Evolutionary conservation across 306 rosid species (phyloP), one percentile per base, ranked within the genome.

Genomic region (Fragaria ananassa): DNA sequence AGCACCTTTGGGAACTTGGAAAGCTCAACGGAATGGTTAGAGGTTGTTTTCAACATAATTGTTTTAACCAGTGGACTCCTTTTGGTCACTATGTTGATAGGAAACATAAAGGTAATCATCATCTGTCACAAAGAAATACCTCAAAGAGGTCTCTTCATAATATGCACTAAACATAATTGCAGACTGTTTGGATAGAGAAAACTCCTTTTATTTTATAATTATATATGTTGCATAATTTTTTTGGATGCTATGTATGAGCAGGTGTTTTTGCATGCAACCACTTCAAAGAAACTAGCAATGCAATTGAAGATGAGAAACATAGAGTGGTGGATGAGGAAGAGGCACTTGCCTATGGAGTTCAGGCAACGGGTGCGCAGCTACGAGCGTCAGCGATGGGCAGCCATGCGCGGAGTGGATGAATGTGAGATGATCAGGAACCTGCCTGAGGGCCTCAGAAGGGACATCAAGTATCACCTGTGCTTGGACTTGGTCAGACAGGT

Each of bases 311-410:
- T 95, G 98, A 95, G 96, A 78, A 92, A 92, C 82, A 71, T 95
- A 6, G 98, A 95, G 74, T 92, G 97, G 98, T 92, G 97, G 98
- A 92, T 95, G 98, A 86, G 88, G 80, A 92, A 90, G 82, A 87
- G 97, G 87, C 82, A 54, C 0, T 79, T 95, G 84, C 98, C 98
- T 3, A 84, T 72, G 42, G 91, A 84, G 17, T 91, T 88, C 31
- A 49, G 93, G 69, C 98, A 95, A 31, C 89, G 97, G 1, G 98
- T 95, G 65, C 89, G 96, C 1, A 92, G 79, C 88, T 95, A 89
- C 27, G 98, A 95, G 83, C 81, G 97, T 18, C 97, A 92, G 42
- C 77, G 89, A 11, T 95, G 97, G 98, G 97, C 98, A 0, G 96
- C 98, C 0, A 92, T 76, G 91, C 97, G 97, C 0, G 97, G 98